Percentiles rank a stretch among this genome's conserved stretches.
Conservation (phyloP, 2,329 filamentous ascomycete genomes). For the Penicillium digitatum region DNA sequence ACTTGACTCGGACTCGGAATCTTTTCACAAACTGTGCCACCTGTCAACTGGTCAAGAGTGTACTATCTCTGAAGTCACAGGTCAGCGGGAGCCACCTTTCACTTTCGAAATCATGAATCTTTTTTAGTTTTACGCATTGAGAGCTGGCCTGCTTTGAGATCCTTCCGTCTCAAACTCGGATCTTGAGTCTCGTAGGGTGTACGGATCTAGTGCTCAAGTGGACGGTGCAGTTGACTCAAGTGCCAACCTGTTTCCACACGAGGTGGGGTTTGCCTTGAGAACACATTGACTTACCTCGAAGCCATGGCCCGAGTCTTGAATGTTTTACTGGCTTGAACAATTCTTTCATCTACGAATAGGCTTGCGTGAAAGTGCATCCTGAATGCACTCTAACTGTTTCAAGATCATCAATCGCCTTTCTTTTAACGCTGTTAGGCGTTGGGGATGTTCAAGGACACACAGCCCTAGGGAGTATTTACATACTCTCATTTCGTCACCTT, state of each 20-base stretch:
- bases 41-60: background rate
- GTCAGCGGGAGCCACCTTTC: background rate
- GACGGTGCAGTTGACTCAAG: no score
- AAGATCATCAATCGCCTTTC: no score
- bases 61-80: background rate
- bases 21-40: background rate
- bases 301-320: background rate
- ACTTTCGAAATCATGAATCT: constrained; percentile 1
- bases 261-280: background rate
- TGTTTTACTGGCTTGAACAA: background rate
- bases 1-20: background rate
- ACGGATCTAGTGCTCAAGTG: background rate
- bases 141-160: no score
- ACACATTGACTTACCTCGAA: background rate
- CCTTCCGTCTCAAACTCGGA: background rate
- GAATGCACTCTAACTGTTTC: no score
- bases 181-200: background rate
- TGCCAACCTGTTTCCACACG: background rate
- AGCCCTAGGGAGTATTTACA: no score
- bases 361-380: no score
- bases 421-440: background rate
- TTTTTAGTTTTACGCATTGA: background rate
- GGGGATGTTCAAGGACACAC: background rate
- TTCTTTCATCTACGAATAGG: no score
- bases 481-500: background rate